Evolutionary conservation across 306 rosid genomes (phyloP).

Genomic region (Albizia julibrissin): DNA sequence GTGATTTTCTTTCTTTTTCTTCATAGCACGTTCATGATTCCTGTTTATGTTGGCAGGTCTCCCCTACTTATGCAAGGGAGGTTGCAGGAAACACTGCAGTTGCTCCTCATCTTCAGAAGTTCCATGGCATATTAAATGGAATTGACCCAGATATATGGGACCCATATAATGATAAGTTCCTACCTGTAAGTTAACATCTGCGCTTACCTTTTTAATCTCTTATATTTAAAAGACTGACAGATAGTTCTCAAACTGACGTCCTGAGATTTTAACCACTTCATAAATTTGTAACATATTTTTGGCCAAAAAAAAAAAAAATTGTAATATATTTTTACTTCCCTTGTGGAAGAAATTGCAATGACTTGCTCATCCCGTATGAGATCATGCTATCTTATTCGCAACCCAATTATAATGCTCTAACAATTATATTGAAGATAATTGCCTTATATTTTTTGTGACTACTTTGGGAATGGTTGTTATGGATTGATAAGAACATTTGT

Average conservation of each 20-base stretch:
- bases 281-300: not conserved
- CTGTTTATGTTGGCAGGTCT: constrained; percentile 63
- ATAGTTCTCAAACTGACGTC: not conserved
- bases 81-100: constrained; percentile 65
- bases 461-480: constrained; percentile 18
- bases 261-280: constrained; percentile 11
- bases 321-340: constrained; percentile 3
- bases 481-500: not conserved
- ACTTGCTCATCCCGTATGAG: constrained; percentile 10
- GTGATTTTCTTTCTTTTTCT: constrained; percentile 13
- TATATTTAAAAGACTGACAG: not conserved
- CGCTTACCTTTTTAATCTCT: not conserved
- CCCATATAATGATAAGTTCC: constrained; percentile 73
- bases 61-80: constrained; percentile 85
- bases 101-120: constrained; percentile 82
- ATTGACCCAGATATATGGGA: constrained; percentile 98
- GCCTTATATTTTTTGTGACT: constrained; percentile 25
- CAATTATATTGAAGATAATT: constrained; percentile 14
- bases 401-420: constrained; percentile 10
- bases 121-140: constrained; percentile 96
- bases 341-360: constrained; percentile 2
- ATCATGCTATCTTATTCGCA: constrained; percentile 10
- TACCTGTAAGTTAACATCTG: constrained; percentile 75
- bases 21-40: constrained; percentile 13
- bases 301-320: too few species aligned